A percentile compares a stretch with the other conserved stretches of the same genome.
Evolutionary conservation across 345 rosid species (phyloP).

Genomic region (Citrus mangshanensis): DNA sequence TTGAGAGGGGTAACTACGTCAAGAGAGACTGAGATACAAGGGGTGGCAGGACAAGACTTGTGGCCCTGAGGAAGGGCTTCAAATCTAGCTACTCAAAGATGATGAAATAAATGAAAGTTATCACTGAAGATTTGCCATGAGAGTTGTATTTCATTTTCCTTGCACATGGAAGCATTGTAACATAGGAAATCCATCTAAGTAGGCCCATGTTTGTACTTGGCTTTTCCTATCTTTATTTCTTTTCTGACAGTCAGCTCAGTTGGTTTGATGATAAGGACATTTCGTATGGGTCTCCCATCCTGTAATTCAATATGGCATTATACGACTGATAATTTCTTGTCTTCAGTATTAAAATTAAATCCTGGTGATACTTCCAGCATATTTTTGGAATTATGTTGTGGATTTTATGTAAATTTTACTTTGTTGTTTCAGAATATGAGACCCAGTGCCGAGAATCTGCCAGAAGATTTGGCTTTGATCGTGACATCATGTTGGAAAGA

Average conservation of each 20-base stretch:
- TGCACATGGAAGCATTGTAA: not conserved
- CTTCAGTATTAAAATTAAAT: not conserved
- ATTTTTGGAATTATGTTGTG: not conserved
- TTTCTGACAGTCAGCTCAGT: not conserved
- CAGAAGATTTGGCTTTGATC: conserved; percentile 66
- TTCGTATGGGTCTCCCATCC: not conserved
- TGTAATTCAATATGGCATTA: not conserved
- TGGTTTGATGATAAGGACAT: not conserved
- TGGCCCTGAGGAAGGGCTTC: not conserved
- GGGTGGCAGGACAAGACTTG: not conserved
- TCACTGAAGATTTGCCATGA: not conserved
- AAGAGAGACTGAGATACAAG: not conserved
- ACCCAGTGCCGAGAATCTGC: conserved; percentile 82
- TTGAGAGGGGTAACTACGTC: not conserved
- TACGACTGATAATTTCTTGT: not conserved
- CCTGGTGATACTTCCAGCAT: not conserved
- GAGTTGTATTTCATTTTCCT: not conserved
- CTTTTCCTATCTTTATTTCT: not conserved
- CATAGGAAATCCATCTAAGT: not conserved
- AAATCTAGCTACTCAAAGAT: not conserved
- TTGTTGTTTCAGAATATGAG: conserved; percentile 61
- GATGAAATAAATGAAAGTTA: not conserved
- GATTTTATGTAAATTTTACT: not conserved
- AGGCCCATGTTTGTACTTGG: not conserved
- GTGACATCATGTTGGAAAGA: conserved; percentile 98